These are phyloP conservation scores for Trametes cingulata DNA, from an alignment of 768 basidiomycete genomes.

Conservation along the genomic window DNA sequence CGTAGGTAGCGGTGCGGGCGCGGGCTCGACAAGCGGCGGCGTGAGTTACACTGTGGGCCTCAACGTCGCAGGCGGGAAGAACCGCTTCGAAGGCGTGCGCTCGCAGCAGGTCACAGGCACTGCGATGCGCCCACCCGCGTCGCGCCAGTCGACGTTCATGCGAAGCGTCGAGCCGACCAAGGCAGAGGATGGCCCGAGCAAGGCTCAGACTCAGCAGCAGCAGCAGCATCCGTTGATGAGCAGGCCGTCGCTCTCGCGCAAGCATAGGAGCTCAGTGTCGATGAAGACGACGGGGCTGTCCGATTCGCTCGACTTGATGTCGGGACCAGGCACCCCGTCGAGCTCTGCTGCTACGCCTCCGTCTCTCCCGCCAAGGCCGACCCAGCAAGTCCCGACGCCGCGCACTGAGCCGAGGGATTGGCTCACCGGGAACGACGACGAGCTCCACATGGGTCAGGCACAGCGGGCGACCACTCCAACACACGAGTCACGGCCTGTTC, in stretches of 20 bases:
- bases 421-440: slow-evolving; percentile 70
- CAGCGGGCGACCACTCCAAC: slow-evolving; percentile 24
- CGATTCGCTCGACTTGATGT: slow-evolving; percentile 16
- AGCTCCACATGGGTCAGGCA: slow-evolving; percentile 23
- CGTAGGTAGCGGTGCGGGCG: background rate
- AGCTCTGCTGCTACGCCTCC: slow-evolving; percentile 12
- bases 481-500: slow-evolving; percentile 41
- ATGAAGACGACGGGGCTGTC: slow-evolving; percentile 39
- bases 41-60: slow-evolving; percentile 1
- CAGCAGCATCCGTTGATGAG: slow-evolving; percentile 32
- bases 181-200: slow-evolving; percentile 17
- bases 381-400: slow-evolving; percentile 14
- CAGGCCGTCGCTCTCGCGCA: slow-evolving; percentile 47
- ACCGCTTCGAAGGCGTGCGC: slow-evolving; percentile 43
- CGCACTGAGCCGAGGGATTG: slow-evolving; percentile 55
- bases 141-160: slow-evolving; percentile 15
- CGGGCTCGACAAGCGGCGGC: background rate
- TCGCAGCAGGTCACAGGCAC: slow-evolving; percentile 60
- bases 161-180: slow-evolving; percentile 13
- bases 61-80: slow-evolving; percentile 7
- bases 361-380: slow-evolving; percentile 29
- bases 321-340: background rate
- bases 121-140: slow-evolving; percentile 41
- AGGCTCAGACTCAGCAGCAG: too few species aligned
- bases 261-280: slow-evolving; percentile 49